Base-by-base conservation (phyloP, 1,139 yeast genomes). In the Candida albicans region DNA sequence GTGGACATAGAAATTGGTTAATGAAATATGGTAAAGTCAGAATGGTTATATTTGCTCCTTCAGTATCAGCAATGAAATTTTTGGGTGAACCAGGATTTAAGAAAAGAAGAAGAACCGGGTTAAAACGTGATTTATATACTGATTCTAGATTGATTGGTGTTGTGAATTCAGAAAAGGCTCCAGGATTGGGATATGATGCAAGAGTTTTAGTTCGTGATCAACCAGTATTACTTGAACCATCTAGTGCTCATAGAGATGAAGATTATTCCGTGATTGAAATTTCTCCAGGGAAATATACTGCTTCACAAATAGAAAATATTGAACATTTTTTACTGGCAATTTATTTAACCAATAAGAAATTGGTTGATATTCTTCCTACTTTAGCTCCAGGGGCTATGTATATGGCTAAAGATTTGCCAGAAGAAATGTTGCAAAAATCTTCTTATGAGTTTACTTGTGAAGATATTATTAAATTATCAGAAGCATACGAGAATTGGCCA, bases 371-470 rank as follows among this genome's bases (percentile, higher is more conserved):
- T 2, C 54, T 87, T 2, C 67, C 71, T 11, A 70, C 77, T 13
- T 63, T 91, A 12, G 96, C 96, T 0, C 91, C 96, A 1, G 97
- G 96, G 1, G 96, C 95, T 0, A 75, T 81, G n/a, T 82, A 83
- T 49, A 73, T 82, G 43, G 49, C 52, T 0, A 59, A 65, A 11
- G 33, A 44, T 2, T 58, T 75, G 7, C 68, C 75, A 2, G 41
- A 49, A 8, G 63, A 60, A 0, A 45, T 83, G 2, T 54, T 80
- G 44, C 58, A 74, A 9, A 77, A 73, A 48, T 56, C 61, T 3
- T 79, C 87, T 0, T 62, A 67, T 14, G 76, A 77, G 2, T 64
- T 90, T 45, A 67, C 80, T 0, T 57, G 69, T 5, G 77, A 76
- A 1, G 95, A 89, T 14, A 70, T 84, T 48, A 48, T 69, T 7